These are phyloP conservation scores for Volvox carteri DNA, from an alignment of 163 green algal species.

Conservation along the genomic window DNA sequence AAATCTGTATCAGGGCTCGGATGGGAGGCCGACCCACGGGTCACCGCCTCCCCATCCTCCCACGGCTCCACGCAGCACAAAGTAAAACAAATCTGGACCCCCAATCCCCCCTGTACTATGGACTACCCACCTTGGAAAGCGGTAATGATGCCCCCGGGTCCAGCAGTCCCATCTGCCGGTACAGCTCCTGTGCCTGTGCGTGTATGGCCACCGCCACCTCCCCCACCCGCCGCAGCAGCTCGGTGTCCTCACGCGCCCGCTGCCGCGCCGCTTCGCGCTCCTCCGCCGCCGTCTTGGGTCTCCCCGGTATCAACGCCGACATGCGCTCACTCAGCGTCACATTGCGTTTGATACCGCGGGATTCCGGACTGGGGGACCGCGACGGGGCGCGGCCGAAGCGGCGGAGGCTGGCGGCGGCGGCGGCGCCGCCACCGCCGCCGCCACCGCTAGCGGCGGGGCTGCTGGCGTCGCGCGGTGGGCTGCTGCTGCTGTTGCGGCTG, in stretches of 20 bases:
- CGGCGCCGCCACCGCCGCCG: background rate
- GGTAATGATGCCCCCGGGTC: conserved; percentile 1
- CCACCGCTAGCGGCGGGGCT: background rate
- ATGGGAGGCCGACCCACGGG: too few species aligned
- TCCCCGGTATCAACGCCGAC: background rate
- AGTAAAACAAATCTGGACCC: too few species aligned
- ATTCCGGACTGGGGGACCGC: conserved; percentile 1
- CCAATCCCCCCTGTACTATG: too few species aligned
- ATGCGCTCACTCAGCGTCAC: conserved; percentile 40
- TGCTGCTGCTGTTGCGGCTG: background rate
- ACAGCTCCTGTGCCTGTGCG: conserved; percentile 54
- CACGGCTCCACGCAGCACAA: too few species aligned
- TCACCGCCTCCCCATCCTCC: too few species aligned
- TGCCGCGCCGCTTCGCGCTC: background rate
- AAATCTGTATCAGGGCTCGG: too few species aligned
- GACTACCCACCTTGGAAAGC: conserved; percentile 56
- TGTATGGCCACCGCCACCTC: conserved; percentile 46
- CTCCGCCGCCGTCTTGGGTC: conserved; percentile 8
- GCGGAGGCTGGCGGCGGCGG: background rate
- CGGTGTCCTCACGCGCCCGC: background rate
- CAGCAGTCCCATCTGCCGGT: conserved; percentile 54
- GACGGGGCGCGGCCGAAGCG: conserved; percentile 11
- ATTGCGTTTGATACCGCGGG: background rate
- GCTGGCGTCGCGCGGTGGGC: background rate
- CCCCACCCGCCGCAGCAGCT: conserved; percentile 37